A percentile compares a stretch with the other conserved stretches of the same genome.
phyloP scores from a whole-genome alignment of 441 rosid genomes.

The Populus hybrid region DNA sequence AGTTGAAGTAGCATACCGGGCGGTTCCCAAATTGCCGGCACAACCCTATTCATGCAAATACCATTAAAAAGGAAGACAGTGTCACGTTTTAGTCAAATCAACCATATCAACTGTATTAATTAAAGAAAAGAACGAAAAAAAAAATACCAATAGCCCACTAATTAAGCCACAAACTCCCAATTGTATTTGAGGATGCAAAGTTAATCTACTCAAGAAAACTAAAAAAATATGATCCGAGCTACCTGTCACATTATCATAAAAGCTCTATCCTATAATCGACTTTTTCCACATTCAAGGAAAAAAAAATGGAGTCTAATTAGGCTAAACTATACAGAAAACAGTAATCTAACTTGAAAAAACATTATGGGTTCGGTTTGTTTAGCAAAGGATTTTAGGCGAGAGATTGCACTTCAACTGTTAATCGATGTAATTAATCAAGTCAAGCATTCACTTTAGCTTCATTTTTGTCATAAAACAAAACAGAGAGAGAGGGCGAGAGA shows the following conservation, averaged over 20 bases:
- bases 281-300: neutral
- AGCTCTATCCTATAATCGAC: neutral
- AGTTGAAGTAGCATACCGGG: constrained; percentile 56
- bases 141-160: neutral
- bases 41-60: constrained; percentile 38
- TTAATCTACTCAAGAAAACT: neutral
- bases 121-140: neutral
- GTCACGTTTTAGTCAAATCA: constrained; percentile 3
- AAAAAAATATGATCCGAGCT: neutral
- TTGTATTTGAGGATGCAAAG: neutral
- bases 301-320: neutral
- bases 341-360: neutral
- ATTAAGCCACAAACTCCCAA: neutral
- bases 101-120: neutral
- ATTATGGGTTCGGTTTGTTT: neutral
- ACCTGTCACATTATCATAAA: neutral
- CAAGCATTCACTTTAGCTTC: neutral
- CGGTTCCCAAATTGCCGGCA: constrained; percentile 38
- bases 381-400: neutral
- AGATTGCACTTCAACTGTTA: neutral
- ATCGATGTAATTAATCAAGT: neutral
- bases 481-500: too few species aligned
- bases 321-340: neutral
- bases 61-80: neutral
- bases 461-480: neutral